Percentiles rank a stretch among this genome's conserved stretches.
Conservation (phyloP, 257 asterid genomes). For the Solanum corneliomulleri region DNA sequence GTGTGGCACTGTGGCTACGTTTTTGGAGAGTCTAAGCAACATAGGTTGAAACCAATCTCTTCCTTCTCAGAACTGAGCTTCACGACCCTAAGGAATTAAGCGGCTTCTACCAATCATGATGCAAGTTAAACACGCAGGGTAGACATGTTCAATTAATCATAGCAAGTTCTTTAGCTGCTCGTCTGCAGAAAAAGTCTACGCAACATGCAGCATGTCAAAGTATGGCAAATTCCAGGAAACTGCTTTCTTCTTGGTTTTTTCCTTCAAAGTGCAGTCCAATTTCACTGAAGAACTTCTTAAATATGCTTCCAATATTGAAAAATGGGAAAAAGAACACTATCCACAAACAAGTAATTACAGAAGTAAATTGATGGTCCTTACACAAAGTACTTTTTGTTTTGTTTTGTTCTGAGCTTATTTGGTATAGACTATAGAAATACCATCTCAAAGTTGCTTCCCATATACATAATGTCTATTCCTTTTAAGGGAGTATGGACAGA, state of each 20-base stretch:
- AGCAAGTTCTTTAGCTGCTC: neutral
- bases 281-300: neutral
- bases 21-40: neutral
- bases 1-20: neutral
- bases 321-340: neutral
- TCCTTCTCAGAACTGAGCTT: neutral
- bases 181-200: neutral
- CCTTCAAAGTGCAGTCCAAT: neutral
- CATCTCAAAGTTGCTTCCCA: neutral
- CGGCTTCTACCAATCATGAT: neutral
- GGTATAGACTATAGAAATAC: neutral
- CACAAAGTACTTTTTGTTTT: neutral
- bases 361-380: neutral
- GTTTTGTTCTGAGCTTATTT: neutral
- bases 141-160: neutral
- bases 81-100: neutral
- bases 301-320: neutral
- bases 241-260: neutral
- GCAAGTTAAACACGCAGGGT: neutral
- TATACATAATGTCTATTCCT: neutral
- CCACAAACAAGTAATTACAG: neutral
- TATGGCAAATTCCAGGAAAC: neutral
- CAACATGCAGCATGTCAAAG: neutral
- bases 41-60: neutral
- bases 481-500: neutral